phyloP scores from a whole-genome alignment of 2,329 filamentous ascomycete species.

The Penicillium polonicum region DNA sequence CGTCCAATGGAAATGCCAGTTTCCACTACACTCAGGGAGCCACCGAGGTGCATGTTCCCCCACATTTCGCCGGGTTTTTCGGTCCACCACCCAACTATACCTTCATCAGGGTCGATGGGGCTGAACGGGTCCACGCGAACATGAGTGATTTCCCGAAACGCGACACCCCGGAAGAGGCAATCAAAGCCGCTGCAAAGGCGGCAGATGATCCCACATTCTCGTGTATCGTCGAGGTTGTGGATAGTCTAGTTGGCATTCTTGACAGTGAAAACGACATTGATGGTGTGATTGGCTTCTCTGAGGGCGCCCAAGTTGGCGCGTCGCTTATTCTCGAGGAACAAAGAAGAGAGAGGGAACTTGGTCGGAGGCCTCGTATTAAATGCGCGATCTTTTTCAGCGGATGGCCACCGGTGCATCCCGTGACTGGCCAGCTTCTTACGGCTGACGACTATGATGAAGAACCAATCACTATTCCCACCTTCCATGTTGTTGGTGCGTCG shows the following conservation, averaged over 20 bases:
- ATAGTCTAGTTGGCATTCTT: constrained; percentile 17
- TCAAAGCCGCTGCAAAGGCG: constrained; percentile 14
- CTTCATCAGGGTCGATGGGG: constrained; percentile 13
- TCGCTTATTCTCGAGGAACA: constrained; percentile 26
- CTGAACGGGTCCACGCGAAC: constrained; percentile 10
- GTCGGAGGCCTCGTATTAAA: constrained; percentile 21
- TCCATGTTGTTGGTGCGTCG: constrained; percentile 35
- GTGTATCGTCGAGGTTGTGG: constrained; percentile 13
- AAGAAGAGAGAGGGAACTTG: constrained; percentile 11
- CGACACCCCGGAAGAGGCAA: constrained; percentile 19
- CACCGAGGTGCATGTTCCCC: constrained; percentile 11
- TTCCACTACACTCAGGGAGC: constrained; percentile 22
- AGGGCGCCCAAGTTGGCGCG: constrained; percentile 26
- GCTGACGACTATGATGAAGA: constrained; percentile 18
- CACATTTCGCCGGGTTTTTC: constrained; percentile 20
- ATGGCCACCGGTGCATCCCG: constrained; percentile 22
- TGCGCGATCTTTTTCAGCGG: constrained; percentile 26
- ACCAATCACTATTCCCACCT: constrained; percentile 25
- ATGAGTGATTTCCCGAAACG: constrained; percentile 21
- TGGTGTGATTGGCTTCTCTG: constrained; percentile 29
- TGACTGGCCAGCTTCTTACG: constrained; percentile 17
- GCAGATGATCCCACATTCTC: constrained; percentile 17
- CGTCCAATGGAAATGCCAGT: constrained; percentile 11
- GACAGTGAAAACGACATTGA: constrained; percentile 23
- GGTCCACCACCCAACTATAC: constrained; percentile 25